These are phyloP conservation scores for Backusella sp. DNA, from an alignment of 192 early-diverging fungal genomes.

Conservation along the genomic window DNA sequence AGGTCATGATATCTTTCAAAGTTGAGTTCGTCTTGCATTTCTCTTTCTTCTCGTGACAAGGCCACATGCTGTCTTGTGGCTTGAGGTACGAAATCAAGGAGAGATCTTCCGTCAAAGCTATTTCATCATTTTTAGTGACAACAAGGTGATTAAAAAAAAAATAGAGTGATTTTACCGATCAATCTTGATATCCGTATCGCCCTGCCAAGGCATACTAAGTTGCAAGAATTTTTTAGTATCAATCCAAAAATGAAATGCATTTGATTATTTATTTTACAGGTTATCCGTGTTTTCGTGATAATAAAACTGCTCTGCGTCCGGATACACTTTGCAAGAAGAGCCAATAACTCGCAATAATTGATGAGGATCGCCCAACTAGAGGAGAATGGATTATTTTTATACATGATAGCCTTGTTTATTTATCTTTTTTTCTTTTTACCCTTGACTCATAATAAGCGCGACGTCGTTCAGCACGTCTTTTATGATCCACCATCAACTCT, in stretches of 20 bases:
- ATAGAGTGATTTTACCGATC: conserved; percentile 30
- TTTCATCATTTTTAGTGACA: neutral
- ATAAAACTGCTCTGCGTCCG: conserved; percentile 52
- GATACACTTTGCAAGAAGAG: conserved; percentile 40
- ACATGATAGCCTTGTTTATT: neutral
- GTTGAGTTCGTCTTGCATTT: conserved; percentile 46
- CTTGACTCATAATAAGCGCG: conserved; percentile 48
- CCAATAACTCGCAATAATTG: conserved; percentile 38
- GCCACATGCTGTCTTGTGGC: neutral
- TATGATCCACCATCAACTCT: conserved; percentile 51
- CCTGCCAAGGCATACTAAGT: conserved; percentile 46
- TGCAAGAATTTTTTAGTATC: neutral
- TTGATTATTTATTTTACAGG: conserved; percentile 28
- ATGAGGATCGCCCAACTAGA: conserved; percentile 45
- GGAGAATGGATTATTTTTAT: neutral
- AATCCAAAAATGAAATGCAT: neutral
- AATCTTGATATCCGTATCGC: conserved; percentile 46
- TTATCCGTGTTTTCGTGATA: conserved; percentile 54
- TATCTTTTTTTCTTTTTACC: conserved; percentile 16
- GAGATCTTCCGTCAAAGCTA: conserved; percentile 52
- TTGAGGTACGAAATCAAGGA: conserved; percentile 46
- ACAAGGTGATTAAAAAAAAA: neutral
- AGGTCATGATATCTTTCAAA: conserved; percentile 56
- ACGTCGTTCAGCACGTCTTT: conserved; percentile 46
- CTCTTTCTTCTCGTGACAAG: conserved; percentile 36